Evolutionary conservation across 208 protist species (phyloP).

Genomic region (Zelonia costaricensis): DNA sequence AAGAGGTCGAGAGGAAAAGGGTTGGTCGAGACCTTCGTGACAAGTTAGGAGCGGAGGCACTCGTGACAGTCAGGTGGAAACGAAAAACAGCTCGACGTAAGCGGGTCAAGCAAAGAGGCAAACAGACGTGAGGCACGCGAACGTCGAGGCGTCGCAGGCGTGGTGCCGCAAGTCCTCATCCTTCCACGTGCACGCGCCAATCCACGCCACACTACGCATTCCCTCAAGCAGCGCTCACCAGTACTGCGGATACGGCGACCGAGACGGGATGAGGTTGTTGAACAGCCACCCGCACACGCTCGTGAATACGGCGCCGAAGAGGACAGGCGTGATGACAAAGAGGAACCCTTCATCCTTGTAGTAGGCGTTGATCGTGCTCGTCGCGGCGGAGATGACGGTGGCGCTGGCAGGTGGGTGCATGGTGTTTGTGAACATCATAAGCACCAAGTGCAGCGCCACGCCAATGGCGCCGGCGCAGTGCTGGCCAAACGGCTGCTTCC

Average conservation of each 20-base stretch:
- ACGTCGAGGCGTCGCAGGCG: no score
- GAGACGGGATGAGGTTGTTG: conserved; percentile 55
- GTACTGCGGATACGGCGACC: conserved; percentile 68
- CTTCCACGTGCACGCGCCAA: no score
- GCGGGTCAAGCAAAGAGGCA: no score
- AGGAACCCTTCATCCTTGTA: conserved; percentile 66
- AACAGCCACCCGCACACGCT: conserved; percentile 51
- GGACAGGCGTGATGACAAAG: conserved; percentile 56
- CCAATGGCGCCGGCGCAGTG: conserved; percentile 56
- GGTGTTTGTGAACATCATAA: conserved; percentile 69
- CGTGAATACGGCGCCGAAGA: conserved; percentile 42
- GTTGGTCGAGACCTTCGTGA: no score
- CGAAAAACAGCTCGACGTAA: no score
- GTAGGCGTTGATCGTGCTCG: conserved; percentile 42
- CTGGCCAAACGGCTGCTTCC: conserved; percentile 44
- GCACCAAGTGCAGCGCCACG: conserved; percentile 52
- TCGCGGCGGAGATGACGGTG: conserved; percentile 59
- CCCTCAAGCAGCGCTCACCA: no score
- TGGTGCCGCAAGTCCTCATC: no score
- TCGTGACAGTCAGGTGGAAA: no score
- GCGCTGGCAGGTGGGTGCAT: conserved; percentile 68
- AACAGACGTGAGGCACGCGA: no score
- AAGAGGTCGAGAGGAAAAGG: no score
- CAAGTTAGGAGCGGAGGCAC: no score
- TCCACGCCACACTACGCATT: no score